A percentile compares a stretch with the other conserved stretches of the same genome.
Evolutionary conservation across 495 filamentous ascomycete genomes (phyloP).

Genomic region (Aspergillus nanangensis): DNA sequence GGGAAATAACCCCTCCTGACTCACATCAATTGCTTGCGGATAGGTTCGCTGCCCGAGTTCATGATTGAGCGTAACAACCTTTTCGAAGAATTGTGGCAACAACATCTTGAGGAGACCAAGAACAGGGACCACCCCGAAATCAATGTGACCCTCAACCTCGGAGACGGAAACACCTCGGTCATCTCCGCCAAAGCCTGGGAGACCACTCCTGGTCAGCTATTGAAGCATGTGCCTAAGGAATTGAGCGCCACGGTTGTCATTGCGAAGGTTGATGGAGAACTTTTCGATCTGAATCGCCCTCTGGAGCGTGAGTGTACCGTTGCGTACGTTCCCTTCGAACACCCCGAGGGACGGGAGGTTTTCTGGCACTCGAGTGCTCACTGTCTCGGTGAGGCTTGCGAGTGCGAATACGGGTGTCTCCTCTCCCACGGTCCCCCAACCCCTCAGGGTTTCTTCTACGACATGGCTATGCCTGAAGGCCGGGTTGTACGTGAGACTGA

Average conservation of each 20-base stretch:
- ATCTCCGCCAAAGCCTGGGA: constrained; percentile 49
- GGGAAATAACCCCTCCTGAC: constrained; percentile 25
- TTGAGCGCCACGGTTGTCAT: constrained; percentile 59
- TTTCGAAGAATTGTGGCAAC: constrained; percentile 82
- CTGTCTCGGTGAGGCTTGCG: constrained; percentile 87
- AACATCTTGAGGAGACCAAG: constrained; percentile 67
- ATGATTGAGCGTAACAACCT: constrained; percentile 77
- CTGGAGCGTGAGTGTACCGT: constrained; percentile 73
- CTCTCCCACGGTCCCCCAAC: constrained; percentile 91
- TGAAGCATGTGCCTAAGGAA: constrained; percentile 50
- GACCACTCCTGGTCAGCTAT: constrained; percentile 49
- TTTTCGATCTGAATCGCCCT: constrained; percentile 92
- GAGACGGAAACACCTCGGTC: constrained; percentile 37
- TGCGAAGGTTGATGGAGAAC: constrained; percentile 71
- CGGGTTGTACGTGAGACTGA: constrained; percentile 69
- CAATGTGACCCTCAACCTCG: constrained; percentile 46
- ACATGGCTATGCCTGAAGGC: constrained; percentile 78
- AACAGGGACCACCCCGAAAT: constrained; percentile 43
- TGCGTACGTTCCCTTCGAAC: constrained; percentile 75
- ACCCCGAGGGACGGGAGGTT: constrained; percentile 77
- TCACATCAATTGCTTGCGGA: constrained; percentile 15
- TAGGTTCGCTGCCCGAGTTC: constrained; percentile 65
- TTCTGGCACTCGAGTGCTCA: constrained; percentile 96
- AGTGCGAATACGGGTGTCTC: constrained; percentile 83
- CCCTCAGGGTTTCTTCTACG: constrained; percentile 95